Evolutionary conservation across 148 eudicot species (phyloP), one percentile per base, ranked within the genome.

Genomic region (Selenicereus undatus): DNA sequence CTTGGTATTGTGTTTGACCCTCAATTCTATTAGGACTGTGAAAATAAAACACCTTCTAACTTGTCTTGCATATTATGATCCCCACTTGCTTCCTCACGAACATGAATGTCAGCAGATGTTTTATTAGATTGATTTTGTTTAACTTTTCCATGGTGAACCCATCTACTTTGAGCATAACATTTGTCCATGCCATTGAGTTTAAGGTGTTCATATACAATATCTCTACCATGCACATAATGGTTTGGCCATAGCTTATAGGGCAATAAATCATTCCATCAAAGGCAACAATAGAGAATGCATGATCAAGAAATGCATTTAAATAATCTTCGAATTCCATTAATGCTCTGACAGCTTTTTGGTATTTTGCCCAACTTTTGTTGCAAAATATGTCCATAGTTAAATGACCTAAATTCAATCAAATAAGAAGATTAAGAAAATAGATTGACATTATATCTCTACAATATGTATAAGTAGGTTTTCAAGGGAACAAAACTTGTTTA

Each of bases 101-200:
- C 14, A 11, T 10, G 52, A 48, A 0, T 12, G 52, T 48, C 14
- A 48, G 8, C 13, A 48, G 14, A 11, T 48, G 70, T 65, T 65
- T 24, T 65, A 24, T 26, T 65, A n/a, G 70, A 65, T 24, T 24
- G 30, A 24, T 13, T 65, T 65, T 24, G 70, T n/a, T 9, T 1
- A n/a, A n/a, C 70, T 65, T 65, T 32, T 65, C 70, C 70, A 26
- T 65, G 70, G 30, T 65, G 70, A 65, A 65, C 2, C 70, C 70
- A 24, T 24, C 70, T 65, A 24, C 70, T n/a, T 24, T 65, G 30
- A 24, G 70, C 70, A 65, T 24, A 65, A 24, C 70, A 24, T 65
- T 65, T 65, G 0, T 65, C 70, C 70, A 65, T 65, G 1, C 70
- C 70, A 24, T 65, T 65, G 24, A 65, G 70, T 26, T 65, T 65